A percentile compares a stretch with the other conserved stretches of the same genome.
These are phyloP conservation scores for Diutina ranongensis DNA, from an alignment of 1,139 yeast species.

Conservation along the genomic window DNA sequence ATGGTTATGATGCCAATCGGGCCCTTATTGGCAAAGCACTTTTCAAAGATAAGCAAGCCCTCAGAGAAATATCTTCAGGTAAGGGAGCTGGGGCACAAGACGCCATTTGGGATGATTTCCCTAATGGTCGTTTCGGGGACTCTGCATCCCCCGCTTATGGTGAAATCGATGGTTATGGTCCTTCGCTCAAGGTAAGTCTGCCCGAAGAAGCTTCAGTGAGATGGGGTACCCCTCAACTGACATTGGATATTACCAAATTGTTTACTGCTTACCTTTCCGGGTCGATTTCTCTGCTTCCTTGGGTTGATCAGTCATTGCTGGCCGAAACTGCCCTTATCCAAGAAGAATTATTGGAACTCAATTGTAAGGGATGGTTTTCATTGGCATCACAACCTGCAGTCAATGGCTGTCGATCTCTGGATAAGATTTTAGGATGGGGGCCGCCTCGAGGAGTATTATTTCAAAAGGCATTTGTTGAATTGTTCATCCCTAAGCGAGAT, in stretches of 20 bases:
- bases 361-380: conserved; percentile 69
- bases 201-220: conserved; percentile 55
- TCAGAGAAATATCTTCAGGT: conserved; percentile 72
- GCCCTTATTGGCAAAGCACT: conserved; percentile 18
- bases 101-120: conserved; percentile 98
- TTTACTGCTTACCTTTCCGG: conserved; percentile 70
- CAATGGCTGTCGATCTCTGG: conserved; percentile 64
- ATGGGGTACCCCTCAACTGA: conserved; percentile 77
- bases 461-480: conserved; percentile 13
- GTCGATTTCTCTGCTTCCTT: conserved; percentile 70
- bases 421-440: conserved; percentile 83
- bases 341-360: conserved; percentile 74
- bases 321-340: conserved; percentile 90
- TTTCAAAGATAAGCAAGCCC: conserved; percentile 33
- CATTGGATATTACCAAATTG: conserved; percentile 51
- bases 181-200: conserved; percentile 62
- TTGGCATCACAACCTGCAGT: conserved; percentile 94
- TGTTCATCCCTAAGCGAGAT: conserved; percentile 14
- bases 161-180: conserved; percentile 96
- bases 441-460: conserved; percentile 11
- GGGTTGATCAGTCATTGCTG: conserved; percentile 79
- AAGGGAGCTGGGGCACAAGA: conserved; percentile 80
- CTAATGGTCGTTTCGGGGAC: conserved; percentile 96
- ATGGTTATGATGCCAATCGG: conserved; percentile 19
- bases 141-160: conserved; percentile 96